Evolutionary conservation across 2,329 filamentous ascomycete genomes (phyloP).

Genomic region (Diaporthe nobilis): DNA sequence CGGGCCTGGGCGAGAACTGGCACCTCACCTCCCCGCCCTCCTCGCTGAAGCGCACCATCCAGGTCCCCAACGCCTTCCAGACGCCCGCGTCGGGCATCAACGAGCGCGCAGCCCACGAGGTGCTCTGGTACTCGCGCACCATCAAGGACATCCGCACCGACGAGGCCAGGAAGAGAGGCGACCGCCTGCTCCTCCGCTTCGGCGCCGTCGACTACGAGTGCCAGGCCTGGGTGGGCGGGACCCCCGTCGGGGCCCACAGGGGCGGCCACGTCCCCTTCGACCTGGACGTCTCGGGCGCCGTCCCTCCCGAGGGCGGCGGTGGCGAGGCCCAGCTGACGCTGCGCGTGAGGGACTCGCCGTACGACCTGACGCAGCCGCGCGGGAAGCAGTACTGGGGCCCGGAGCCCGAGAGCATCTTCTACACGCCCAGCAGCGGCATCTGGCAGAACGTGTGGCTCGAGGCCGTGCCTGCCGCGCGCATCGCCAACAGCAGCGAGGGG

Average conservation of each 20-base stretch:
- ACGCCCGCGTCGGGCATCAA: conserved; percentile 73
- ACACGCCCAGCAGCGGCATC: conserved; percentile 70
- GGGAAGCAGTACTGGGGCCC: conserved; percentile 78
- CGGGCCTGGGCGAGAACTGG: conserved; percentile 68
- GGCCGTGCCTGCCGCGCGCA: conserved; percentile 64
- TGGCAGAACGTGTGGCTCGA: conserved; percentile 73
- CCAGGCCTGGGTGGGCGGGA: conserved; percentile 68
- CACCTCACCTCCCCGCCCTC: conserved; percentile 65
- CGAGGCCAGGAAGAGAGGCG: conserved; percentile 55
- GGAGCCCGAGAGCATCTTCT: conserved; percentile 72
- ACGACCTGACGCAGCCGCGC: conserved; percentile 74
- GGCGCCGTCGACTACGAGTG: conserved; percentile 75
- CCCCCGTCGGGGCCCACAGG: conserved; percentile 66
- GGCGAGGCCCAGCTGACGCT: conserved; percentile 62
- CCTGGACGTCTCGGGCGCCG: conserved; percentile 69
- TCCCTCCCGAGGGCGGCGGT: conserved; percentile 46
- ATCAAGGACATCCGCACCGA: conserved; percentile 64
- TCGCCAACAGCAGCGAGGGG: conserved; percentile 70
- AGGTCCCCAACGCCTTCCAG: conserved; percentile 77
- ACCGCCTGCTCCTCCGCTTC: conserved; percentile 67
- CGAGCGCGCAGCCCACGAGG: conserved; percentile 74
- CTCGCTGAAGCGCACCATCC: conserved; percentile 66
- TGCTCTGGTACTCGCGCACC: conserved; percentile 75
- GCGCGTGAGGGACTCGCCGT: conserved; percentile 74
- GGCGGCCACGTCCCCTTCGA: conserved; percentile 73